Conservation (phyloP, 2,329 filamentous ascomycete genomes). For the Apiospora rasikravindrae region DNA sequence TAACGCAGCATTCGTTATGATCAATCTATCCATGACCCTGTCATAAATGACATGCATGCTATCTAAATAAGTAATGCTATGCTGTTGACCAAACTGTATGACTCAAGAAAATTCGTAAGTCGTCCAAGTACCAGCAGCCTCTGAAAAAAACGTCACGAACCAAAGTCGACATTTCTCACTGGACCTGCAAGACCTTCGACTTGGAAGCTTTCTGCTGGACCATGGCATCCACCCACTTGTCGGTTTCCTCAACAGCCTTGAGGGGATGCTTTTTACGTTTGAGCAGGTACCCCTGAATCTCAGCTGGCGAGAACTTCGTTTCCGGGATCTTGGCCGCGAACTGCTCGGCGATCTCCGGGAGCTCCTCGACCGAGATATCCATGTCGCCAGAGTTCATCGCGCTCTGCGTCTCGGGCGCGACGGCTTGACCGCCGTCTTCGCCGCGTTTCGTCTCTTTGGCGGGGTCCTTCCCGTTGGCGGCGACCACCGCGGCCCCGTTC, state of each 20-base stretch:
- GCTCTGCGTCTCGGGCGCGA: slow-evolving; percentile 26
- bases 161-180: slow-evolving; percentile 37
- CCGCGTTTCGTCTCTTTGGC: slow-evolving; percentile 9
- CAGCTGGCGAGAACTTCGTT: slow-evolving; percentile 53
- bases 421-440: neutral
- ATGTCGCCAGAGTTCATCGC: slow-evolving; percentile 33
- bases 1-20: neutral
- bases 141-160: neutral
- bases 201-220: slow-evolving; percentile 55
- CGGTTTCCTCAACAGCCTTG: slow-evolving; percentile 58
- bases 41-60: neutral
- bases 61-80: neutral
- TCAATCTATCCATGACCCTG: neutral
- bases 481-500: neutral
- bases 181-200: slow-evolving; percentile 54
- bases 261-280: slow-evolving; percentile 65
- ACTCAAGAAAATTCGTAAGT: neutral
- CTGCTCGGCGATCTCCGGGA: slow-evolving; percentile 49
- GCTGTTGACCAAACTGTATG: neutral
- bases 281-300: slow-evolving; percentile 69
- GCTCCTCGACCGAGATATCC: slow-evolving; percentile 44
- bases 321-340: slow-evolving; percentile 57
- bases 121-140: neutral
- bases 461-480: neutral
- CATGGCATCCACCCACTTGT: slow-evolving; percentile 58